Conservation (phyloP, 1,284 basidiomycete genomes). For the Pyrrhoderma lamaoense region DNA sequence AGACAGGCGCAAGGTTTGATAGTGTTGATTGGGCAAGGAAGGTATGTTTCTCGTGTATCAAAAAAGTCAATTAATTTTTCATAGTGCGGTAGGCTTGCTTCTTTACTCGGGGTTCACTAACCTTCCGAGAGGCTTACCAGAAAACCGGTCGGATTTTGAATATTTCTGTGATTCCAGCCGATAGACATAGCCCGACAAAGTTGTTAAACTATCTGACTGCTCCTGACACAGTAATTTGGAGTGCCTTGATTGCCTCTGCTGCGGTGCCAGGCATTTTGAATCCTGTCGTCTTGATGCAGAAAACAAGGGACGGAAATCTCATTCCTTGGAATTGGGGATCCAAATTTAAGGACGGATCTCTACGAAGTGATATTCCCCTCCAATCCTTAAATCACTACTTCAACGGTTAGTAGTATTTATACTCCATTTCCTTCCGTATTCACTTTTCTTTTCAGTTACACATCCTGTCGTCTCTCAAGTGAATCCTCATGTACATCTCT, state of each 20-base stretch:
- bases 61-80: conserved; percentile 8
- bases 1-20: conserved; percentile 92
- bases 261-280: conserved; percentile 84
- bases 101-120: conserved; percentile 92
- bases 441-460: conserved; percentile 55
- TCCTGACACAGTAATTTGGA: conserved; percentile 82
- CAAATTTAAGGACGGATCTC: conserved; percentile 85
- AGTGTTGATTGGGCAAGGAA: conserved; percentile 88
- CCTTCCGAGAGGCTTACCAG: conserved; percentile 93
- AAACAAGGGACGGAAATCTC: conserved; percentile 74
- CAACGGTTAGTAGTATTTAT: conserved; percentile 49
- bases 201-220: conserved; percentile 94
- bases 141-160: conserved; percentile 92
- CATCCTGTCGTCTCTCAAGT: conserved; percentile 94
- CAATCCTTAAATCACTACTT: conserved; percentile 91
- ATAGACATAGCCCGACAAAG: conserved; percentile 72
- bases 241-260: conserved; percentile 71
- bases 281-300: conserved; percentile 90
- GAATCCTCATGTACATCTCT: conserved; percentile 97
- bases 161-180: conserved; percentile 71
- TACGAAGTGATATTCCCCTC: conserved; percentile 91
- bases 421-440: conserved; percentile 6
- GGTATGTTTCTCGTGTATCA: conserved; percentile 33
- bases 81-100: conserved; percentile 50
- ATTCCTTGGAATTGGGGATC: conserved; percentile 95